A percentile compares a stretch with the other conserved stretches of the same genome.
phyloP scores from a whole-genome alignment of 2,329 filamentous ascomycete species.

The Colletotrichum neosansevieriae region DNA sequence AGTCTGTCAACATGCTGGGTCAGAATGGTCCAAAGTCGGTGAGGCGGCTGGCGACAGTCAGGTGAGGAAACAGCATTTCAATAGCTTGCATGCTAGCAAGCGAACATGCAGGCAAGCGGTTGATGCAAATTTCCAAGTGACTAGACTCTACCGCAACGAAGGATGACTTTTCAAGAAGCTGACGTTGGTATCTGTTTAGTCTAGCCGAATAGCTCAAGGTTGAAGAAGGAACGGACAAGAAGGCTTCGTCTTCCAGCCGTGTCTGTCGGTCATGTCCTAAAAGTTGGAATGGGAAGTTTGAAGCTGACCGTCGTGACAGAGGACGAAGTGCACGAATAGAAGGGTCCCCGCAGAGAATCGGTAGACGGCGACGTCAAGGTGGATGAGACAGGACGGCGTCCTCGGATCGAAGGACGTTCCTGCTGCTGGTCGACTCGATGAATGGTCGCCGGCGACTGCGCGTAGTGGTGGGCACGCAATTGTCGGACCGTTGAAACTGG shows the following conservation, averaged over 20 bases:
- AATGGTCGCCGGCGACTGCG: not conserved
- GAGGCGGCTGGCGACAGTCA: conserved; percentile 24
- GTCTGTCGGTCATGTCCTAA: not conserved
- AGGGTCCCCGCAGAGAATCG: conserved; percentile 2
- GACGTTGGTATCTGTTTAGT: too few species aligned
- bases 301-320: conserved; percentile 2
- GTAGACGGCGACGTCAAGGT: conserved; percentile 1
- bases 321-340: not conserved
- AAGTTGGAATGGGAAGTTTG: conserved; percentile 5
- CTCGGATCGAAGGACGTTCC: not conserved
- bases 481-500: conserved; percentile 33
- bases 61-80: conserved; percentile 5
- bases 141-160: not conserved
- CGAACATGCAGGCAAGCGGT: conserved; percentile 5
- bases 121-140: not conserved
- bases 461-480: conserved; percentile 17
- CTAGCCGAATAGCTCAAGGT: not conserved
- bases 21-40: conserved; percentile 16
- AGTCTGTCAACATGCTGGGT: conserved; percentile 8
- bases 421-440: not conserved
- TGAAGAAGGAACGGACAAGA: not conserved
- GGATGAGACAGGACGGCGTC: not conserved
- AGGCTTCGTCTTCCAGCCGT: not conserved
- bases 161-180: not conserved
- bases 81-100: conserved; percentile 1